A percentile compares a stretch with the other conserved stretches of the same genome.
phyloP scores from a whole-genome alignment of 1,284 basidiomycete species.

The Inonotus obliquus region DNA sequence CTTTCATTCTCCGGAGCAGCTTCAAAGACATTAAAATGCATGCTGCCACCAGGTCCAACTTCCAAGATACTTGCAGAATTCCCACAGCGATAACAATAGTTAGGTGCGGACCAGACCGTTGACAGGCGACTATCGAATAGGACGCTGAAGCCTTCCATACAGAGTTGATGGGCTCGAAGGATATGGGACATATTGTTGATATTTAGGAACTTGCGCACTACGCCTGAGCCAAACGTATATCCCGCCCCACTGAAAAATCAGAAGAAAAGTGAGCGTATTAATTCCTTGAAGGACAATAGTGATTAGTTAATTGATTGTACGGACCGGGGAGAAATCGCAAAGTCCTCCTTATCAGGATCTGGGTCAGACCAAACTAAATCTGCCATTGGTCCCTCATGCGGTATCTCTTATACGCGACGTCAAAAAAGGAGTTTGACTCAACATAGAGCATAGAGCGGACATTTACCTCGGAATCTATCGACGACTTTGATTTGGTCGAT shows the following conservation, averaged over 20 bases:
- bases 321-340: slow-evolving; percentile 95
- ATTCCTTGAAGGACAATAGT: background rate
- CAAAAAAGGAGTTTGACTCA: slow-evolving; percentile 13
- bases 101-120: slow-evolving; percentile 98
- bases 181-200: slow-evolving; percentile 98
- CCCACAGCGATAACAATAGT: slow-evolving; percentile 98
- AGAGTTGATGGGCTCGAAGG: slow-evolving; percentile 95
- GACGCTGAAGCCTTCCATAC: slow-evolving; percentile 98
- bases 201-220: slow-evolving; percentile 96
- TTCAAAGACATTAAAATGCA: slow-evolving; percentile 98
- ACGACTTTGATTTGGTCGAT: slow-evolving; percentile 99
- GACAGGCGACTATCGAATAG: slow-evolving; percentile 93
- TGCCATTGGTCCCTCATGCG: slow-evolving; percentile 99
- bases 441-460: slow-evolving; percentile 22
- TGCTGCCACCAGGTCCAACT: slow-evolving; percentile 84
- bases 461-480: slow-evolving; percentile 89
- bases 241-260: slow-evolving; percentile 78
- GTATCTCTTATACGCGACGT: slow-evolving; percentile 71
- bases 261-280: slow-evolving; percentile 13
- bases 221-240: slow-evolving; percentile 97
- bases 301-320: slow-evolving; percentile 23
- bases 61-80: slow-evolving; percentile 97
- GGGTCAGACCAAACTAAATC: slow-evolving; percentile 99
- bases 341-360: slow-evolving; percentile 98
- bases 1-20: slow-evolving; percentile 97